Percentiles rank a stretch among this genome's conserved stretches.
Conservation (phyloP, 805 yeast species). For the Peterozyma toletana region DNA sequence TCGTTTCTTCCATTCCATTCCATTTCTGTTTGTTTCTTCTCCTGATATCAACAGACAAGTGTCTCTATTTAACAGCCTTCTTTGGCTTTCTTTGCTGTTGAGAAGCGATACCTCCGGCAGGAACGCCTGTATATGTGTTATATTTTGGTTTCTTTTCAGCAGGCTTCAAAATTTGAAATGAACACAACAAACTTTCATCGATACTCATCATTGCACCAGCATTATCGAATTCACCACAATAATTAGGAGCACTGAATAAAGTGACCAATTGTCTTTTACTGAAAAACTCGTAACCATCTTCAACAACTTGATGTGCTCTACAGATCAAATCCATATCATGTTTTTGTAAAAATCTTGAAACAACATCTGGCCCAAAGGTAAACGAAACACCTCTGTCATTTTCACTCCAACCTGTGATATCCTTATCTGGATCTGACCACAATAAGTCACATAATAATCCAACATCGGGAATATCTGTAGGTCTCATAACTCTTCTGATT, state of each 20-base stretch:
- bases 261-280: conserved; percentile 95
- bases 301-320: conserved; percentile 98
- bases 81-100: conserved; percentile 43
- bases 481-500: conserved; percentile 65
- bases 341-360: conserved; percentile 89
- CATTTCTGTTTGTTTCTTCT: no score
- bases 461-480: conserved; percentile 78
- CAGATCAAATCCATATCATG: conserved; percentile 98
- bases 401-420: conserved; percentile 60
- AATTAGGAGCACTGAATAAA: conserved; percentile 93
- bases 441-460: conserved; percentile 72
- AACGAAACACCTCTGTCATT: conserved; percentile 82
- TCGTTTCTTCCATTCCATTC: no score
- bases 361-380: conserved; percentile 96
- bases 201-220: conserved; percentile 99
- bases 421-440: conserved; percentile 77
- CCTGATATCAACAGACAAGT: neutral
- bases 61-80: conserved; percentile 36
- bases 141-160: conserved; percentile 91
- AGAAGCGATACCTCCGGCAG: conserved; percentile 45
- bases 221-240: conserved; percentile 98
- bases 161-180: conserved; percentile 94
- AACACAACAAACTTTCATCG: conserved; percentile 91
- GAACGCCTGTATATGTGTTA: conserved; percentile 18
- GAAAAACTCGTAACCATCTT: conserved; percentile 97